Percentiles rank a stretch among this genome's conserved stretches.
Evolutionary conservation across 441 rosid species (phyloP).

Genomic region (Populus tomentosa): DNA sequence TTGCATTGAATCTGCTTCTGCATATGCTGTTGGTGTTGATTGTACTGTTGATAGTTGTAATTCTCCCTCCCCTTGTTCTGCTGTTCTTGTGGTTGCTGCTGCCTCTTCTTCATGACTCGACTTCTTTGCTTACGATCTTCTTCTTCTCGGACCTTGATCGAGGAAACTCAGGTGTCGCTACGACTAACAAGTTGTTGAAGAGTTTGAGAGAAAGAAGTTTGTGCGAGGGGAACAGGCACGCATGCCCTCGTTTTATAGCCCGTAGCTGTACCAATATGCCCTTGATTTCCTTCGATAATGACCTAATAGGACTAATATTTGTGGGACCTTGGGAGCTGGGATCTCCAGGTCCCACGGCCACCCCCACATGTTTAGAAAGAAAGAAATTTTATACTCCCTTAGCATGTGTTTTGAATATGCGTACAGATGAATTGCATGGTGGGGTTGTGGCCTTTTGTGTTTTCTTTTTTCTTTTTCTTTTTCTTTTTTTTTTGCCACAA

Average conservation of each 20-base stretch:
- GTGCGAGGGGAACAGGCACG: conserved; percentile 21
- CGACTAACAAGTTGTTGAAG: too few species aligned
- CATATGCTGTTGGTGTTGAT: conserved; percentile 26
- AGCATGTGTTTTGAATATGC: too few species aligned
- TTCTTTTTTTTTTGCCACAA: too few species aligned
- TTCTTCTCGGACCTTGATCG: background rate
- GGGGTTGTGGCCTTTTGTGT: too few species aligned
- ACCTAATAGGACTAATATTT: background rate
- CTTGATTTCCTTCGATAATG: conserved; percentile 2
- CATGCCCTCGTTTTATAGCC: conserved; percentile 34
- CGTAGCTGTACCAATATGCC: conserved; percentile 16
- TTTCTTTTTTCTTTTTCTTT: too few species aligned
- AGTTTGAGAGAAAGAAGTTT: background rate
- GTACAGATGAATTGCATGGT: too few species aligned
- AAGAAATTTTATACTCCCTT: too few species aligned
- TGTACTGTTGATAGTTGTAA: background rate
- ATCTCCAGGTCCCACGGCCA: background rate
- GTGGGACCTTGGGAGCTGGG: background rate
- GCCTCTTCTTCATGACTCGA: conserved; percentile 45
- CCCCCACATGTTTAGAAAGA: too few species aligned
- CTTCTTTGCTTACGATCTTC: conserved; percentile 38
- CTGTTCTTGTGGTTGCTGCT: conserved; percentile 17
- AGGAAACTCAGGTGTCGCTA: too few species aligned
- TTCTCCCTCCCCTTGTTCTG: conserved; percentile 16
- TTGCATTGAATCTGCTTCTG: conserved; percentile 50